Evolutionary conservation across 1,284 basidiomycete species (phyloP).

Genomic region (Melampsora americana): DNA sequence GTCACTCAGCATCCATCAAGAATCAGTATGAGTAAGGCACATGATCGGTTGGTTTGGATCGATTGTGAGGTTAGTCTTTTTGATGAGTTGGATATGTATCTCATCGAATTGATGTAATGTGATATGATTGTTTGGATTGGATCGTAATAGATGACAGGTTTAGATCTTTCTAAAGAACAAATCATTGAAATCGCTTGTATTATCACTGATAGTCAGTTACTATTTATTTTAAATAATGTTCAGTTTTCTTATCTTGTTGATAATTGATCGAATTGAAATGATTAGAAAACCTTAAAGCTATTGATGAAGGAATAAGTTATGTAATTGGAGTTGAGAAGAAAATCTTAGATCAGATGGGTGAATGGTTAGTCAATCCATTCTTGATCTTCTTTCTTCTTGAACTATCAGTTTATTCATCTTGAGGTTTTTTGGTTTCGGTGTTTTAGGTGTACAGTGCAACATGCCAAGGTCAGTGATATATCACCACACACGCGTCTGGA

Average conservation of each 20-base stretch:
- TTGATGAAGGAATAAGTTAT: conserved; percentile 34
- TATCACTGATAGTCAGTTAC: conserved; percentile 51
- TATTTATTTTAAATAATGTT: no score
- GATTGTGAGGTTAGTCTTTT: conserved; percentile 32
- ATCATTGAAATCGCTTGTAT: conserved; percentile 53
- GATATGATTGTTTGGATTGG: conserved; percentile 1
- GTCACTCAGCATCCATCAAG: neutral
- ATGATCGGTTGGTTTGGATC: conserved; percentile 37
- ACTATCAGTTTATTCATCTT: neutral
- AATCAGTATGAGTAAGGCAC: neutral
- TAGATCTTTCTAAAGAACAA: conserved; percentile 49
- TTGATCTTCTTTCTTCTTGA: no score
- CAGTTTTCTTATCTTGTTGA: neutral
- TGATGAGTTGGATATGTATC: neutral
- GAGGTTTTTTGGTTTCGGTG: neutral
- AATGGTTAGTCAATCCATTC: conserved; percentile 8
- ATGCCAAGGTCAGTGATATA: conserved; percentile 34
- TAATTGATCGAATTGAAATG: neutral
- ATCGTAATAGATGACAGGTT: conserved; percentile 52
- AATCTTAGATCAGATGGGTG: conserved; percentile 21
- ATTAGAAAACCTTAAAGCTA: conserved; percentile 18
- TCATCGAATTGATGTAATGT: no score
- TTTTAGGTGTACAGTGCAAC: conserved; percentile 37
- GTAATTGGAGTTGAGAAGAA: conserved; percentile 37
- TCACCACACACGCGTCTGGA: neutral